Base-by-base conservation (phyloP, 495 filamentous ascomycete species). In the Penicillium taxi region DNA sequence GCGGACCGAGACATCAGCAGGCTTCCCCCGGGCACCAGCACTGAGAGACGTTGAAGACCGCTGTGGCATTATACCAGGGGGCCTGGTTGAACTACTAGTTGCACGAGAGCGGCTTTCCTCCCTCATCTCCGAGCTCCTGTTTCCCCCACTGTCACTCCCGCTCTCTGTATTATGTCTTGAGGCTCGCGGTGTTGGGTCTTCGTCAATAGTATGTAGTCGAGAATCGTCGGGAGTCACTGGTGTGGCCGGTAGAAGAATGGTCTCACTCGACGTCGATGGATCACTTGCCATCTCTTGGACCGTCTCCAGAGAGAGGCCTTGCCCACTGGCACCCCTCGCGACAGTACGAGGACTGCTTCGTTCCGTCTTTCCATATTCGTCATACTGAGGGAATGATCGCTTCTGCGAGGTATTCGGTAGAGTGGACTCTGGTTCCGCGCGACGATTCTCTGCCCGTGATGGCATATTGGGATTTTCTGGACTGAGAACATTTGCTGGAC, bases 271-370 rank as follows among this genome's bases (percentile, higher is more conserved):
- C 9, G 86, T 86, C 18, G 78, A 75, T 18, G 87, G 82, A 44
- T 85, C 73, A 59, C 86, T 94, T 31, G 79, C 78, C 57, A 61
- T 63, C 65, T 98, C 91, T 55, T 94, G 82, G 19, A 98, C 91
- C 0, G 91, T 98, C 59, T 94, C 91, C 35, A 98, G 66, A 26
- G 76, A 77, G 12, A 84, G 78, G 14, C 73, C 72, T 42, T 71
- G 74, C 35, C 78, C 81, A 50, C 77, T 81, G 29, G 65, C 66
- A 16, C 75, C 79, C 53, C 88, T 78, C 32, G 68, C 74, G 24
- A 59, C 58, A 9, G 60, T 32, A 4, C 66, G 58, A 33, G 59
- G 51, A 15, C 50, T 46, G 42, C 47, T 62, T 32, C 60, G 53
- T 30, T 68, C 61, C 3, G 49, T 29, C 41, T 62, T 66, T 19